These are phyloP conservation scores for Penicillium brasilianum DNA, from an alignment of 2,329 filamentous ascomycete genomes.

Conservation along the genomic window DNA sequence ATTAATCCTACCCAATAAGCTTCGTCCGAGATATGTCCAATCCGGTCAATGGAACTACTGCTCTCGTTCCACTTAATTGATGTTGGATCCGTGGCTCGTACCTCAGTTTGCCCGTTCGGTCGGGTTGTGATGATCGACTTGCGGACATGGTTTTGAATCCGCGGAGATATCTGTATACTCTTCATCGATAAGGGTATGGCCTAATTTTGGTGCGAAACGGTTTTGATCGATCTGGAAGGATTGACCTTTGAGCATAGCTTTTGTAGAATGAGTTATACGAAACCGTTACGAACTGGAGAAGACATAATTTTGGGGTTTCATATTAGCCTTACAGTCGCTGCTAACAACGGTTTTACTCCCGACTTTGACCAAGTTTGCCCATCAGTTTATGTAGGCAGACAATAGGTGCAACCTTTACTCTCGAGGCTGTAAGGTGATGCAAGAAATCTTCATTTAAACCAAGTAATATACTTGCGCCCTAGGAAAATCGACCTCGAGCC, in stretches of 20 bases:
- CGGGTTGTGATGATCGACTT: neutral
- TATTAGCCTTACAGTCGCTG: neutral
- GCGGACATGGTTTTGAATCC: neutral
- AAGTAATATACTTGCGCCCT: neutral
- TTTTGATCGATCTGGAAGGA: neutral
- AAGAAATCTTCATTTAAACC: neutral
- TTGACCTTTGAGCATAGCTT: neutral
- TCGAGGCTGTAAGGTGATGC: neutral
- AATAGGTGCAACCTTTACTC: neutral
- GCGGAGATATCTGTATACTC: neutral
- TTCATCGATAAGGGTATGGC: neutral
- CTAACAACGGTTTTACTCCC: neutral
- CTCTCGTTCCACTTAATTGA: neutral
- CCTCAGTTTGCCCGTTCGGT: neutral
- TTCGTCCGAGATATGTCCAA: neutral
- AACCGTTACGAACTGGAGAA: neutral
- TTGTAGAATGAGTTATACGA: neutral
- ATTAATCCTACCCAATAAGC: neutral
- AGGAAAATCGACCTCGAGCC: neutral
- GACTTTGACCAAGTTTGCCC: neutral
- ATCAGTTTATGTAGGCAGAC: neutral
- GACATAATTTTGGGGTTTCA: neutral
- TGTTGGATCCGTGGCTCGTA: neutral
- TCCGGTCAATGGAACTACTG: neutral
- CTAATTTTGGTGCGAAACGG: neutral